A percentile compares a stretch with the other conserved stretches of the same genome.
Conservation (phyloP, 2,329 filamentous ascomycete genomes). For the Didymellaceae sp. region DNA sequence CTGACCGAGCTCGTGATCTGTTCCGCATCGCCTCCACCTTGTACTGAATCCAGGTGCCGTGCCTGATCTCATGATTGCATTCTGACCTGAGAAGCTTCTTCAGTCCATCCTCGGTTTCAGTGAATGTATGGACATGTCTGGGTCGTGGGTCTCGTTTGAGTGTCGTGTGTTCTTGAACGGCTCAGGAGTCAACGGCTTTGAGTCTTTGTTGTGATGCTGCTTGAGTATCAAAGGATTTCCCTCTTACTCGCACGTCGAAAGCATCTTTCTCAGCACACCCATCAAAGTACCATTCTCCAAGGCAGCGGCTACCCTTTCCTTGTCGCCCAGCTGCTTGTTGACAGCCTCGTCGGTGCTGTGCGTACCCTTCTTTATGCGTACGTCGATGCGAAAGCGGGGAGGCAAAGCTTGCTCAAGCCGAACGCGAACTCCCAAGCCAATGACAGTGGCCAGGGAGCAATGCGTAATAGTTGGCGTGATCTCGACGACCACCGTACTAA, state of each 20-base stretch:
- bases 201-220: too few species aligned
- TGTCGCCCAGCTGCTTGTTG: conserved; percentile 95
- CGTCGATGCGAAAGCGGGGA: conserved; percentile 89
- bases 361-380: conserved; percentile 94
- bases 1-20: too few species aligned
- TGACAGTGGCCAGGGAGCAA: conserved; percentile 94
- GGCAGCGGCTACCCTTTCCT: conserved; percentile 93
- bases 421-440: conserved; percentile 90
- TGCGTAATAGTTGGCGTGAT: conserved; percentile 97
- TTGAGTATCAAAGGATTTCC: too few species aligned
- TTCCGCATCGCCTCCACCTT: too few species aligned
- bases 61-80: too few species aligned
- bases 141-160: too few species aligned
- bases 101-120: too few species aligned
- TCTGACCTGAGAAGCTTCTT: too few species aligned
- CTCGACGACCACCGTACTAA: conserved; percentile 81
- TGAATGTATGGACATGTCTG: too few species aligned
- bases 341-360: conserved; percentile 94
- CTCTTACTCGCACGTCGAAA: conserved; percentile 78
- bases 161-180: too few species aligned
- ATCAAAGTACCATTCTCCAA: conserved; percentile 91
- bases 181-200: too few species aligned
- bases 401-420: conserved; percentile 89
- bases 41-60: too few species aligned
- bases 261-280: conserved; percentile 90